Percentiles rank a stretch among this genome's conserved stretches.
Conservation (phyloP, 257 asterid species). For the Cruciata laevipes region DNA sequence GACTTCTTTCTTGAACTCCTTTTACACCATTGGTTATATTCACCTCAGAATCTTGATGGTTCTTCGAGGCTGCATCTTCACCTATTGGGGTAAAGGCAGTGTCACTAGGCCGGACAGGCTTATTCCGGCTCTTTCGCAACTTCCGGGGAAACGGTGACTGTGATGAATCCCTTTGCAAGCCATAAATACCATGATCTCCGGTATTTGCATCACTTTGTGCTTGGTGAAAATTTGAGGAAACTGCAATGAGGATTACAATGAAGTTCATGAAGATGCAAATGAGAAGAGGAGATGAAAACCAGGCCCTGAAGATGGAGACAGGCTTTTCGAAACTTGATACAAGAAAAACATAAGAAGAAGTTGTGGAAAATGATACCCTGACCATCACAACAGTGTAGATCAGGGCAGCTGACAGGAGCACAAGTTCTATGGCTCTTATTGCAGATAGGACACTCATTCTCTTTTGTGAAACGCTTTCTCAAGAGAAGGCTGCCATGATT, state of each 20-base stretch:
- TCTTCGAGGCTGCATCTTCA: background rate
- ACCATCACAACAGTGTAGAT: constrained; percentile 22
- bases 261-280: background rate
- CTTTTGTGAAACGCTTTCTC: constrained; percentile 23
- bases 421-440: constrained; percentile 35
- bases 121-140: background rate
- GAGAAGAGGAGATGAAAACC: background rate
- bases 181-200: background rate
- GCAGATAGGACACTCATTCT: constrained; percentile 24
- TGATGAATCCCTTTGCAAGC: background rate
- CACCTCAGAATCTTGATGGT: background rate
- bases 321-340: background rate
- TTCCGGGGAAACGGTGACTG: constrained; percentile 4
- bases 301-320: background rate
- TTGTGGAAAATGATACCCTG: background rate
- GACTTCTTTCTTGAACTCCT: background rate
- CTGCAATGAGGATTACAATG: background rate
- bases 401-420: constrained; percentile 37
- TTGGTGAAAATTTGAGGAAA: background rate
- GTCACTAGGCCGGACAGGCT: background rate
- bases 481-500: constrained; percentile 30
- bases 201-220: background rate
- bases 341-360: background rate
- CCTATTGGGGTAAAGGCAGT: background rate
- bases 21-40: background rate